Conservation (phyloP, 305 asterid genomes). For the Solanum hybrid region DNA sequence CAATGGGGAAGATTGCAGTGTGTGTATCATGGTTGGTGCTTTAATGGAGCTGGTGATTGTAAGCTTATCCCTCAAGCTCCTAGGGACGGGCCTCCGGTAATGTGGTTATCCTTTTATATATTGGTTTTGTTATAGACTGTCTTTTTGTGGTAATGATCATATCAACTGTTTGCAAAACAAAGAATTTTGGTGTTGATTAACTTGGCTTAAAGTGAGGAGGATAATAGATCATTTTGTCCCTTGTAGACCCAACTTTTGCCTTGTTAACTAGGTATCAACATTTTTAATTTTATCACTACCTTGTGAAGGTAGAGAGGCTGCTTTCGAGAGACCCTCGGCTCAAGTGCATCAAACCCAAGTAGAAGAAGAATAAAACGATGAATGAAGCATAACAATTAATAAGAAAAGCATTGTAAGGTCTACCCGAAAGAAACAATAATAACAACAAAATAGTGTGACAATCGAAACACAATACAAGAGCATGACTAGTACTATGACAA, state of each 20-base stretch:
- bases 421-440: too few species aligned
- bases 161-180: background rate
- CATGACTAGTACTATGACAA: too few species aligned
- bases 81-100: constrained; percentile 86
- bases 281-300: background rate
- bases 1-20: constrained; percentile 94
- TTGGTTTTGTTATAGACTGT: background rate
- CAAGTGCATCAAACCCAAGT: too few species aligned
- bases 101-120: background rate
- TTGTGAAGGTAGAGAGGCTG: too few species aligned
- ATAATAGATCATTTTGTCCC: too few species aligned
- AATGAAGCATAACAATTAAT: too few species aligned
- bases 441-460: too few species aligned
- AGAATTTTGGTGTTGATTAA: background rate
- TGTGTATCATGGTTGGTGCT: constrained; percentile 97
- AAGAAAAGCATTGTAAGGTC: too few species aligned
- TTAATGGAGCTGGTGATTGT: constrained; percentile 78
- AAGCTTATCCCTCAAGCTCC: constrained; percentile 92
- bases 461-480: too few species aligned
- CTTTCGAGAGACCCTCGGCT: too few species aligned
- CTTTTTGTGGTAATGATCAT: background rate
- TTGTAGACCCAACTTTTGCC: background rate
- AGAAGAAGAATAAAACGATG: too few species aligned
- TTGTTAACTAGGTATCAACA: background rate
- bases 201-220: background rate